Evolutionary conservation across 2,329 filamentous ascomycete genomes (phyloP).

Genomic region (Pyrenophora graminea): DNA sequence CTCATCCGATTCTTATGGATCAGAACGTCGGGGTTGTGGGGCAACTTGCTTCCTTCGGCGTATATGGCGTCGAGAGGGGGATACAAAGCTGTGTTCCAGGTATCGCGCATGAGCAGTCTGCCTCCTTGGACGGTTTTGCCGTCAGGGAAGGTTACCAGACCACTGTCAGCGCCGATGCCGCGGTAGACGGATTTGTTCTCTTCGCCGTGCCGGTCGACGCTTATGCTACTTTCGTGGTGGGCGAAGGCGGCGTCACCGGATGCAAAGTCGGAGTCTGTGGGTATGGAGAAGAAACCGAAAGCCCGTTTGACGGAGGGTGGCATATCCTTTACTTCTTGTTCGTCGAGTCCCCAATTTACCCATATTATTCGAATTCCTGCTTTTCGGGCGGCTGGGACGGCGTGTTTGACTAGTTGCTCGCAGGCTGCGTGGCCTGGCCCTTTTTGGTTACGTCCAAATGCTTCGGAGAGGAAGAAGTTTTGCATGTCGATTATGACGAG

Average conservation of each 20-base stretch:
- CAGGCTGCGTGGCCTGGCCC: slow-evolving; percentile 34
- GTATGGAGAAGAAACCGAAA: slow-evolving; percentile 39
- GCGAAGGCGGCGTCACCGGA: slow-evolving; percentile 6
- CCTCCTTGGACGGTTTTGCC: slow-evolving; percentile 40
- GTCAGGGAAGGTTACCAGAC: slow-evolving; percentile 22
- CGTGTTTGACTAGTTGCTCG: slow-evolving; percentile 37
- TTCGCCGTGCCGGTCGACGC: slow-evolving; percentile 41
- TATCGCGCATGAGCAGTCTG: slow-evolving; percentile 44
- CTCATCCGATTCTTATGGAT: slow-evolving; percentile 51
- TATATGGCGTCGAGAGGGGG: slow-evolving; percentile 44
- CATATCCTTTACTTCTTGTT: slow-evolving; percentile 43
- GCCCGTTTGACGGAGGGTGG: slow-evolving; percentile 47
- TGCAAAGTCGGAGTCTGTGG: slow-evolving; percentile 19
- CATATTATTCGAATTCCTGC: slow-evolving; percentile 47
- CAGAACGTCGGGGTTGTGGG: slow-evolving; percentile 29
- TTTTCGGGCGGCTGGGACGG: slow-evolving; percentile 47
- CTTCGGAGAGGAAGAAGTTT: slow-evolving; percentile 48
- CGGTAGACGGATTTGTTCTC: slow-evolving; percentile 23
- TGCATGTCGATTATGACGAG: slow-evolving; percentile 52
- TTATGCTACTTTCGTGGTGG: slow-evolving; percentile 19
- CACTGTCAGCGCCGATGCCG: slow-evolving; percentile 43
- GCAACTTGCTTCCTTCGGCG: slow-evolving; percentile 20
- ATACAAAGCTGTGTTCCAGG: slow-evolving; percentile 50
- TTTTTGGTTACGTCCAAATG: slow-evolving; percentile 24
- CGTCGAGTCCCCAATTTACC: slow-evolving; percentile 50